A percentile compares a stretch with the other conserved stretches of the same genome.
Evolutionary conservation across 768 basidiomycete species (phyloP).

Genomic region (Myochromella boudieri): DNA sequence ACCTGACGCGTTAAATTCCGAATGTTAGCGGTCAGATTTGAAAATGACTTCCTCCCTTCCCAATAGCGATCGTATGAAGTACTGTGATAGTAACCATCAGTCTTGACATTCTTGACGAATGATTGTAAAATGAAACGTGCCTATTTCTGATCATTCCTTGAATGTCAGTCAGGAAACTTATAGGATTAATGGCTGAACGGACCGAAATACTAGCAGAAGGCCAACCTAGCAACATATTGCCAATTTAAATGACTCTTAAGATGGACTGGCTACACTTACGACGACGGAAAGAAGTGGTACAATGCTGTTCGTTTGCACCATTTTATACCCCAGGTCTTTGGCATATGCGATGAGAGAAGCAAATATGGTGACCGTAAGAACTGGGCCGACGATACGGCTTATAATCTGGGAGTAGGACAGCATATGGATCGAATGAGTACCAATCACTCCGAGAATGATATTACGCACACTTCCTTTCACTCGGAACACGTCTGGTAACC

Average conservation of each 20-base stretch:
- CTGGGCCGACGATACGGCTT: slow-evolving; percentile 71
- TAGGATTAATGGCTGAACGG: slow-evolving; percentile 20
- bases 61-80: slow-evolving; percentile 87
- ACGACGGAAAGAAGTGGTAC: slow-evolving; percentile 89
- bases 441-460: not conserved
- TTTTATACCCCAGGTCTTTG: slow-evolving; percentile 51
- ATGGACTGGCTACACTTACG: slow-evolving; percentile 44
- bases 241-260: not conserved
- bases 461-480: slow-evolving; percentile 77
- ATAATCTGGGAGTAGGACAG: slow-evolving; percentile 52
- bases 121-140: slow-evolving; percentile 33
- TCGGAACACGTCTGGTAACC: slow-evolving; percentile 86
- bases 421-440: slow-evolving; percentile 7
- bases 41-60: slow-evolving; percentile 88
- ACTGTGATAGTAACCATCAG: slow-evolving; percentile 31
- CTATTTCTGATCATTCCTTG: slow-evolving; percentile 55
- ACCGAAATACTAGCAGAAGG: slow-evolving; percentile 86
- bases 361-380: slow-evolving; percentile 80
- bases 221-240: slow-evolving; percentile 57
- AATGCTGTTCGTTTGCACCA: slow-evolving; percentile 79
- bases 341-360: slow-evolving; percentile 61
- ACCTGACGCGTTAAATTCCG: slow-evolving; percentile 77
- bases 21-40: slow-evolving; percentile 64
- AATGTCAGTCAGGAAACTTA: not conserved
- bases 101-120: not conserved